Evolutionary conservation across 257 asterid genomes (phyloP).

Genomic region (Solanum acaule): DNA sequence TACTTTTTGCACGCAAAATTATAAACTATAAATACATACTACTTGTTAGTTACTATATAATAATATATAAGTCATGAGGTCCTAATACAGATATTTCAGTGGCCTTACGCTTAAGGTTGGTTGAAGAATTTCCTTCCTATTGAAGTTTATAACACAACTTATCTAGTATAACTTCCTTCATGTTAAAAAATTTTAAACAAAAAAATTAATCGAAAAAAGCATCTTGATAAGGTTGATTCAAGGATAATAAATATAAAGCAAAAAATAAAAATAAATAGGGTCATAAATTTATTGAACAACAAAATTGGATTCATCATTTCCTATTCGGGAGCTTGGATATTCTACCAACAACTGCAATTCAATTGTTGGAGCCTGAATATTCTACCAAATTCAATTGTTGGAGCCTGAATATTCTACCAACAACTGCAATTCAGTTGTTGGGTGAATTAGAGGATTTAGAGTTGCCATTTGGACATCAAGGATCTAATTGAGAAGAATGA

Average conservation of each 20-base stretch:
- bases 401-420: no score
- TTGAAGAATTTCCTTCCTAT: background rate
- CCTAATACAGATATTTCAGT: background rate
- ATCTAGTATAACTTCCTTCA: no score
- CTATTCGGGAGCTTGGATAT: background rate
- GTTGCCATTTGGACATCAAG: background rate
- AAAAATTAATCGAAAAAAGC: no score
- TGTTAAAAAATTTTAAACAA: background rate
- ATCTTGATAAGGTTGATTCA: background rate
- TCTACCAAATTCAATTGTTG: no score
- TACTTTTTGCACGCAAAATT: background rate
- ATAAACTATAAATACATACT: background rate
- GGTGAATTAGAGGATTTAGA: background rate
- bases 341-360: no score
- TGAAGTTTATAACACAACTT: no score
- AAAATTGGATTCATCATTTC: no score
- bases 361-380: no score
- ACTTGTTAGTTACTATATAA: no score
- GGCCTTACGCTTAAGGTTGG: background rate
- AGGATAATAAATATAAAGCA: background rate
- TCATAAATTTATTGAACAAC: background rate
- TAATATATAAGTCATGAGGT: background rate
- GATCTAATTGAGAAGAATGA: background rate
- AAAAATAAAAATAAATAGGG: no score
- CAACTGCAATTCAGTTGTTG: no score